Percentiles rank a stretch among this genome's conserved stretches.
Conservation (phyloP, 108 stramenopile species). For the Conticribra guillardii region DNA sequence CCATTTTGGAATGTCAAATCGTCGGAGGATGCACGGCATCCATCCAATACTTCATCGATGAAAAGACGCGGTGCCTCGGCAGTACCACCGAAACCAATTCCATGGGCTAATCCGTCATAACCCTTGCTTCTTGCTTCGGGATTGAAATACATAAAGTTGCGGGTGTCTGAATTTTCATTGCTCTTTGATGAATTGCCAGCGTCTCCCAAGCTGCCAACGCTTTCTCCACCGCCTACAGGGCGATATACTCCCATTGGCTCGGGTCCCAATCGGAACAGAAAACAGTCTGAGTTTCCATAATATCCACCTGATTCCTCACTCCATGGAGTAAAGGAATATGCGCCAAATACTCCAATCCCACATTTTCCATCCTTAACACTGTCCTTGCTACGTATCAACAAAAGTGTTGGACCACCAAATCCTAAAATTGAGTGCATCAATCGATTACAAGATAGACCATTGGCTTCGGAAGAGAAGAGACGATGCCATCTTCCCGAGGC, state of each 20-base stretch:
- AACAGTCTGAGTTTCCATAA: slow-evolving; percentile 85
- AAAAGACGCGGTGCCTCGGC: slow-evolving; percentile 69
- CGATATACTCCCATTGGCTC: slow-evolving; percentile 64
- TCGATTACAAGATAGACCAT: slow-evolving; percentile 84
- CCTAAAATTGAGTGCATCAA: slow-evolving; percentile 75
- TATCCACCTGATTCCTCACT: slow-evolving; percentile 72
- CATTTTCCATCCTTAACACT: slow-evolving; percentile 18
- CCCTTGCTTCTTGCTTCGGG: slow-evolving; percentile 67
- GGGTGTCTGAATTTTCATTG: slow-evolving; percentile 14
- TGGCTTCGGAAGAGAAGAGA: slow-evolving; percentile 77
- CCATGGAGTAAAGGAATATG: slow-evolving; percentile 74
- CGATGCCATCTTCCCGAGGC: slow-evolving; percentile 60
- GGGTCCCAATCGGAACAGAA: slow-evolving; percentile 59
- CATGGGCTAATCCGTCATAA: slow-evolving; percentile 82
- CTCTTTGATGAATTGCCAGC: slow-evolving; percentile 4
- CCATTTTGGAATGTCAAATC: slow-evolving; percentile 83
- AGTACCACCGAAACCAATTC: slow-evolving; percentile 89
- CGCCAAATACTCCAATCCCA: slow-evolving; percentile 65
- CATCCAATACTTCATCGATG: slow-evolving; percentile 74
- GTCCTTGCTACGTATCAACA: slow-evolving; percentile 63
- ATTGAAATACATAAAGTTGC: slow-evolving; percentile 84
- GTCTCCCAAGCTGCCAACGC: slow-evolving; percentile 7
- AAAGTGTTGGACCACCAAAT: slow-evolving; percentile 80
- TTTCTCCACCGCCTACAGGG: slow-evolving; percentile 55
- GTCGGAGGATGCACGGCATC: slow-evolving; percentile 56